Conservation (phyloP, 2,329 filamentous ascomycete genomes). For the Calonectria hongkongensis region DNA sequence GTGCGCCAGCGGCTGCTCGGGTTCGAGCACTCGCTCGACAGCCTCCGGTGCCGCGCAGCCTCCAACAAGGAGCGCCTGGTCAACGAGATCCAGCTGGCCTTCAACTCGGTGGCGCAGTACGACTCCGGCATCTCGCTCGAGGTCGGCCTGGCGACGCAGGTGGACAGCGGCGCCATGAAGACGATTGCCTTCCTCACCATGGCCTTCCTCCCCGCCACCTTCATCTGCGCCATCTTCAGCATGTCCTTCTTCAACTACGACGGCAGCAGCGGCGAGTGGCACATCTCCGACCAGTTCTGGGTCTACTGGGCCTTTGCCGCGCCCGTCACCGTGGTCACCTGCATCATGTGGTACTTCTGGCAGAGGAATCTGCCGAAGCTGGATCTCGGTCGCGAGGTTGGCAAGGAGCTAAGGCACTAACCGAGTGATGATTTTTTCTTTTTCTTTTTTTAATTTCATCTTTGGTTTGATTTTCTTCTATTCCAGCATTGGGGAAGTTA, state of each 20-base stretch:
- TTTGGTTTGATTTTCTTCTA: no score
- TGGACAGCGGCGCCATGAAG: slow-evolving; percentile 71
- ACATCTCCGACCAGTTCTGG: slow-evolving; percentile 59
- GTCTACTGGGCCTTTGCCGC: slow-evolving; percentile 59
- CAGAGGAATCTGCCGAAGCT: slow-evolving; percentile 8
- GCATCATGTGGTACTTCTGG: slow-evolving; percentile 48
- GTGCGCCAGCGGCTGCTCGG: slow-evolving; percentile 59
- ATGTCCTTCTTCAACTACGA: slow-evolving; percentile 65
- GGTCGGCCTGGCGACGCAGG: slow-evolving; percentile 63
- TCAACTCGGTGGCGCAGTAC: slow-evolving; percentile 65
- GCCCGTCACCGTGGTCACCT: slow-evolving; percentile 53
- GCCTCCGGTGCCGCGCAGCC: slow-evolving; percentile 59
- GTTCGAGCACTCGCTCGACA: slow-evolving; percentile 58
- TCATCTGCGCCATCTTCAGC: slow-evolving; percentile 69
- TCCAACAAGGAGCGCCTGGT: slow-evolving; percentile 68
- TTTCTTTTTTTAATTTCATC: background rate
- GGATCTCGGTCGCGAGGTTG: background rate
- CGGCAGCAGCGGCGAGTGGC: slow-evolving; percentile 52
- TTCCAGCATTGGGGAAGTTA: background rate
- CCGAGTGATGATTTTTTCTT: background rate
- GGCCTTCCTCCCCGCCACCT: slow-evolving; percentile 70
- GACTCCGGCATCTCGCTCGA: slow-evolving; percentile 62
- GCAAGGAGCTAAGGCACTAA: background rate
- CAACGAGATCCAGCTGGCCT: slow-evolving; percentile 73
- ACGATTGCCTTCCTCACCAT: slow-evolving; percentile 69